These are phyloP conservation scores for Fusarium proliferatum DNA, from an alignment of 2,329 filamentous ascomycete species.

Conservation along the genomic window DNA sequence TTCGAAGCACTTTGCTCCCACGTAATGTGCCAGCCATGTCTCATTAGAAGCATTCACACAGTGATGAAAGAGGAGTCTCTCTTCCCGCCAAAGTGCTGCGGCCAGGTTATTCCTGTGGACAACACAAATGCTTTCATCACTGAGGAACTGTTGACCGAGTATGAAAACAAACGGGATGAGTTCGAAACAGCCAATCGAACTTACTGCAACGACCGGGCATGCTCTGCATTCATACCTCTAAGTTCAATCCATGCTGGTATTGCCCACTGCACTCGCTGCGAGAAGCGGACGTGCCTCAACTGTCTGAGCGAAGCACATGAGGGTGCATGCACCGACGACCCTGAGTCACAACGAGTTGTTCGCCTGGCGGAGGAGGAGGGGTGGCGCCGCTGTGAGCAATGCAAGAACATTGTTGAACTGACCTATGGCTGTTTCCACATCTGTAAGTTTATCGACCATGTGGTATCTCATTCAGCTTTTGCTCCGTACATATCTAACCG, in stretches of 20 bases:
- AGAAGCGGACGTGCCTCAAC: neutral
- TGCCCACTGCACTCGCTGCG: neutral
- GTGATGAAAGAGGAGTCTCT: fast-evolving
- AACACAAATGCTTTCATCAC: fast-evolving
- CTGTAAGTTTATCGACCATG: neutral
- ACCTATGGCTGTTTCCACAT: fast-evolving
- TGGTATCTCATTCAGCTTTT: neutral
- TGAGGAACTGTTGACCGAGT: fast-evolving
- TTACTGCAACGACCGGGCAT: fast-evolving
- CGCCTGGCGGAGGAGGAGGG: fast-evolving
- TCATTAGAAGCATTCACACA: fast-evolving
- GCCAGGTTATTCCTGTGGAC: fast-evolving
- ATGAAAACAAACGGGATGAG: fast-evolving
- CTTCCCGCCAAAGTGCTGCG: neutral
- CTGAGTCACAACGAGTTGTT: neutral
- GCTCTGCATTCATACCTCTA: neutral
- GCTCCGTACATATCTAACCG: neutral
- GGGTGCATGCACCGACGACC: neutral
- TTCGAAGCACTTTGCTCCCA: neutral
- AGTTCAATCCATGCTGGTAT: neutral
- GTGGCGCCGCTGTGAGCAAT: fast-evolving
- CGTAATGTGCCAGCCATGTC: neutral
- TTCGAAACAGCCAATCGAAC: fast-evolving
- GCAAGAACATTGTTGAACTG: neutral
- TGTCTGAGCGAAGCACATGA: neutral